phyloP scores from a whole-genome alignment of 129 eudicot genomes.

The Tanacetum coccineum region DNA sequence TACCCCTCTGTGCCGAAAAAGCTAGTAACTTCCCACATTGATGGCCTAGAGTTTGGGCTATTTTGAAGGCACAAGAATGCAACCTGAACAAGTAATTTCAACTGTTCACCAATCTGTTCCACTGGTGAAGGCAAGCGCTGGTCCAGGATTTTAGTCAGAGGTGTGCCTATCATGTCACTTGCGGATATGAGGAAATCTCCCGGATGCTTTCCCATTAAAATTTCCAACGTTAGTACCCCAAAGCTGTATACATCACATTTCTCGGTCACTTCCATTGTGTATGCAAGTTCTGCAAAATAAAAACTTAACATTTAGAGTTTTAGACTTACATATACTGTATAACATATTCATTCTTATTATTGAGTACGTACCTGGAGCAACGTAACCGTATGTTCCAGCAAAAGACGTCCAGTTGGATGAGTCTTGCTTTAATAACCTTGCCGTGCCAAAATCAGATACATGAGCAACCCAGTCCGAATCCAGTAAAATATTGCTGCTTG shows the following conservation, averaged over 20 bases:
- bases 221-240: constrained; percentile 22
- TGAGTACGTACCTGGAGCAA: constrained; percentile 20
- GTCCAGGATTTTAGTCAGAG: constrained; percentile 2
- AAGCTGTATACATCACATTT: constrained; percentile 18
- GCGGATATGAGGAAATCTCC: constrained; percentile 14
- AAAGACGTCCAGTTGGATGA: constrained; percentile 14
- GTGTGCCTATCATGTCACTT: too few species aligned
- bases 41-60: too few species aligned
- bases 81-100: background rate
- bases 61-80: background rate
- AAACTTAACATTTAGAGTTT: background rate
- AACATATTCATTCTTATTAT: background rate
- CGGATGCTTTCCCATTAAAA: constrained; percentile 22
- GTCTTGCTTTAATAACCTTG: constrained; percentile 14
- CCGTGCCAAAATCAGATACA: constrained; percentile 20
- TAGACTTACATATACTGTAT: too few species aligned
- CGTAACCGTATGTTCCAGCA: constrained; percentile 20
- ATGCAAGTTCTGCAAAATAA: constrained; percentile 12
- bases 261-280: constrained; percentile 10
- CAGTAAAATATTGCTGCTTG: constrained; percentile 41
- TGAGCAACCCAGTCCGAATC: constrained; percentile 26
- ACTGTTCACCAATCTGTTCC: background rate
- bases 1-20: too few species aligned
- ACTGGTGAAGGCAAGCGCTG: constrained; percentile 1
- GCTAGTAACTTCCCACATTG: too few species aligned